Conservation (phyloP, 495 filamentous ascomycete species). For the Tuber melanosporum region DNA sequence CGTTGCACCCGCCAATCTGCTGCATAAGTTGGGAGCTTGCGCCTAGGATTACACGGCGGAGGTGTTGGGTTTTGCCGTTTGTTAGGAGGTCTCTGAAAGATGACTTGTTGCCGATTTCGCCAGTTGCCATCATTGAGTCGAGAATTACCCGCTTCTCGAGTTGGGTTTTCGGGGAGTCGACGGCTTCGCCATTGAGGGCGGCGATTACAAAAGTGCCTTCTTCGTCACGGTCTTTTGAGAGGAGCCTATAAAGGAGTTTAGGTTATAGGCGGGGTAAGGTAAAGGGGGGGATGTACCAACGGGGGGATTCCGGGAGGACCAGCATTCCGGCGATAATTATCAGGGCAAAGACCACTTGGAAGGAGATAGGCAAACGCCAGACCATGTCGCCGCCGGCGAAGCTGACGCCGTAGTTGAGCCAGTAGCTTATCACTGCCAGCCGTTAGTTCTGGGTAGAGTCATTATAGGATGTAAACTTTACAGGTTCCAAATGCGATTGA, state of each 20-base stretch:
- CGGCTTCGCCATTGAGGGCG: conserved; percentile 57
- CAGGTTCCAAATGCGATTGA: conserved; percentile 67
- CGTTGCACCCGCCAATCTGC: conserved; percentile 71
- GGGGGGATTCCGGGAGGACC: conserved; percentile 68
- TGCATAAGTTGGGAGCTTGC: conserved; percentile 66
- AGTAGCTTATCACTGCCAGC: conserved; percentile 62
- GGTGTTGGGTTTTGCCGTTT: conserved; percentile 59
- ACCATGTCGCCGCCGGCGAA: conserved; percentile 59
- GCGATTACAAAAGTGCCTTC: conserved; percentile 65
- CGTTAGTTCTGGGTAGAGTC: background rate
- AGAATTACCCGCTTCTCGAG: conserved; percentile 58
- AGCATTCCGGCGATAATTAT: conserved; percentile 59
- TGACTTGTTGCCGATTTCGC: conserved; percentile 52
- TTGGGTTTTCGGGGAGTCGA: conserved; percentile 49
- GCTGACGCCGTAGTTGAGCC: conserved; percentile 71
- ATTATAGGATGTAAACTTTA: conserved; percentile 12
- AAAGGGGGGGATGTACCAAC: conserved; percentile 47
- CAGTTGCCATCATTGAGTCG: conserved; percentile 61
- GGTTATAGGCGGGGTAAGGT: background rate
- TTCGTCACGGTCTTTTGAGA: conserved; percentile 59
- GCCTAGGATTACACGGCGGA: conserved; percentile 58
- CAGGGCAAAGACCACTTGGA: conserved; percentile 69
- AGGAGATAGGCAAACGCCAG: conserved; percentile 78
- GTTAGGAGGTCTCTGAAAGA: conserved; percentile 55
- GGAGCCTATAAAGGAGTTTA: conserved; percentile 44